A percentile compares a stretch with the other conserved stretches of the same genome.
Conservation (phyloP, 306 rosid species). For the Castanospermum australe region DNA sequence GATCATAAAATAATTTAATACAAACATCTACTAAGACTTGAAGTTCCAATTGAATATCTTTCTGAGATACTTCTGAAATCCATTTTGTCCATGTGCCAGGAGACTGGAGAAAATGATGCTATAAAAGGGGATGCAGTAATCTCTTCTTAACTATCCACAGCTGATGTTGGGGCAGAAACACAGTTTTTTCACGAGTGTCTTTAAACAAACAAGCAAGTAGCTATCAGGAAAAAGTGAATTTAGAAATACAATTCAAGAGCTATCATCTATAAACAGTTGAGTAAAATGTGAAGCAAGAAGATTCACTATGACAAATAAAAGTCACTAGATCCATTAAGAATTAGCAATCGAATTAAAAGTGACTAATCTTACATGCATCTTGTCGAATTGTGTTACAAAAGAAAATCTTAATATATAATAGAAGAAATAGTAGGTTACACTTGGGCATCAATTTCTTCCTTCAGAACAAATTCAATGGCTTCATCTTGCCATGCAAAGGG, state of each 20-base stretch:
- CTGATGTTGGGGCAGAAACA: background rate
- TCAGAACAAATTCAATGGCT: slow-evolving; percentile 31
- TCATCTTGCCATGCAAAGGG: slow-evolving; percentile 30
- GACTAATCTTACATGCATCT: background rate
- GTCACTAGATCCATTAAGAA: background rate
- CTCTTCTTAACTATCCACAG: background rate
- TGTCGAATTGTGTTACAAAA: background rate
- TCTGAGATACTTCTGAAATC: background rate
- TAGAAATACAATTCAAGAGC: background rate
- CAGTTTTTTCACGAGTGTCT: background rate
- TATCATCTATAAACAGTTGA: background rate
- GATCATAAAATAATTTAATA: too few relatives aligned
- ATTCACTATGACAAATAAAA: background rate
- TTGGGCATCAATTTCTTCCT: slow-evolving; percentile 19
- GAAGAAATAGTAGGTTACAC: background rate
- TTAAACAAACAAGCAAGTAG: background rate
- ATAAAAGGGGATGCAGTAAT: background rate
- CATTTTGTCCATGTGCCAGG: background rate
- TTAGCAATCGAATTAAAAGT: background rate
- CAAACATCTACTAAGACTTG: too few relatives aligned
- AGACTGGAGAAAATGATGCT: background rate
- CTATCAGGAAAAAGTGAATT: background rate
- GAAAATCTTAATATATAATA: background rate
- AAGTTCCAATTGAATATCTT: background rate
- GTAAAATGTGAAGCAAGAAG: background rate